Conservation (phyloP, 2,329 filamentous ascomycete species). For the Colletotrichum trifolii region DNA sequence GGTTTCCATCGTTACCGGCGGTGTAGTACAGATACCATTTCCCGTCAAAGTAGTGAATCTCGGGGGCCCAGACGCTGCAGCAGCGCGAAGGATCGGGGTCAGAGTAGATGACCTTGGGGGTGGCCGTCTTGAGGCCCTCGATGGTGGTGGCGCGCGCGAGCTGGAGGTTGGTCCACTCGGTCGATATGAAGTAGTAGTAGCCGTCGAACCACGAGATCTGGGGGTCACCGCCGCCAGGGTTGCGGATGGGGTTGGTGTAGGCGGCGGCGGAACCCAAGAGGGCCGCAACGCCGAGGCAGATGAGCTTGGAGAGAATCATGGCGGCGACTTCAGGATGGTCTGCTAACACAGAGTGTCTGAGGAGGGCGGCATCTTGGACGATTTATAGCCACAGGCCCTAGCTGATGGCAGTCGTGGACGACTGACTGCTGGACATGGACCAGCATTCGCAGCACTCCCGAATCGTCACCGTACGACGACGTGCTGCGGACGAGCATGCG, state of each 20-base stretch:
- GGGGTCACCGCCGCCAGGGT: conserved; percentile 62
- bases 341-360: background rate
- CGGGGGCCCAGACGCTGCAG: conserved; percentile 69
- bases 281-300: conserved; percentile 13
- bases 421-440: background rate
- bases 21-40: conserved; percentile 69
- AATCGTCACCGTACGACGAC: background rate
- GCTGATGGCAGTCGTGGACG: background rate
- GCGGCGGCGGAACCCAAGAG: conserved; percentile 41
- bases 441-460: background rate
- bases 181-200: conserved; percentile 68
- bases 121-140: conserved; percentile 64
- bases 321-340: background rate
- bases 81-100: conserved; percentile 58
- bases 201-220: conserved; percentile 63
- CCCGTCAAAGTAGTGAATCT: conserved; percentile 62
- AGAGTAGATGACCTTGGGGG: conserved; percentile 62
- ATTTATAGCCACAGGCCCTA: background rate
- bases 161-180: conserved; percentile 65
- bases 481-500: background rate
- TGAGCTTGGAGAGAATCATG: conserved; percentile 23
- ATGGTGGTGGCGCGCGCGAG: conserved; percentile 66
- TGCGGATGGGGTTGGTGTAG: conserved; percentile 64
- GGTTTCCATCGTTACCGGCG: conserved; percentile 56
- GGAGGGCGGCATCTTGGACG: background rate